These are phyloP conservation scores for Trichocomaceae sp. DNA, from an alignment of 2,329 filamentous ascomycete genomes.

Conservation along the genomic window DNA sequence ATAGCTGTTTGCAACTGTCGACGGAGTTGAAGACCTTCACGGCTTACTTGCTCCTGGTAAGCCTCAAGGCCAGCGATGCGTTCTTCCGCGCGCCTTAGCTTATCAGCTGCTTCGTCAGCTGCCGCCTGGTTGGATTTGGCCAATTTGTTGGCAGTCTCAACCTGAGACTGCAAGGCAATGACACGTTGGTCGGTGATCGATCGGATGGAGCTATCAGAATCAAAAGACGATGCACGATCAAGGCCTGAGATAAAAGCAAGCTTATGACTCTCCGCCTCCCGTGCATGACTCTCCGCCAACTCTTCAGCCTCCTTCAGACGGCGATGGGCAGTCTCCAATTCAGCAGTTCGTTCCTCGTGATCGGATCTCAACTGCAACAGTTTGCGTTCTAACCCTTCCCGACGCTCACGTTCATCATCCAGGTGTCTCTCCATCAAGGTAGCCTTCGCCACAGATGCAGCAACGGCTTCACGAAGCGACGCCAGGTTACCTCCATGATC, in stretches of 20 bases:
- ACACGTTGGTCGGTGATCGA: constrained; percentile 52
- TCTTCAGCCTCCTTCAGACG: constrained; percentile 81
- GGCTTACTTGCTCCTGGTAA: constrained; percentile 93
- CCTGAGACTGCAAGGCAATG: constrained; percentile 67
- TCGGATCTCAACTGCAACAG: constrained; percentile 70
- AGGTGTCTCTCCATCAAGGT: constrained; percentile 71
- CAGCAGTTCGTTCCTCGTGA: constrained; percentile 70
- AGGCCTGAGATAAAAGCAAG: constrained; percentile 76
- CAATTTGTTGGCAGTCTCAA: constrained; percentile 68
- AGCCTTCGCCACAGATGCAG: constrained; percentile 71
- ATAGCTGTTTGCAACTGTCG: constrained; percentile 81
- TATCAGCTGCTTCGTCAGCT: constrained; percentile 79
- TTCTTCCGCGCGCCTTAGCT: constrained; percentile 86
- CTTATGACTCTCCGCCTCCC: constrained; percentile 79
- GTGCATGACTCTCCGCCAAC: constrained; percentile 75
- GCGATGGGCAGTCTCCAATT: constrained; percentile 67
- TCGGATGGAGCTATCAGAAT: constrained; percentile 29
- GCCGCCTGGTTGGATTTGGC: constrained; percentile 85
- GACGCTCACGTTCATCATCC: constrained; percentile 65
- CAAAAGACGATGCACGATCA: constrained; percentile 57
- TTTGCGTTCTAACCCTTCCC: constrained; percentile 70
- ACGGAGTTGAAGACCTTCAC: constrained; percentile 82
- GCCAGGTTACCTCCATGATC: constrained; percentile 66
- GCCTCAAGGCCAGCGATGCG: constrained; percentile 92
- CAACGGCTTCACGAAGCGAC: constrained; percentile 69